A percentile compares a stretch with the other conserved stretches of the same genome.
phyloP scores from a whole-genome alignment of 495 filamentous ascomycete genomes.

The Penicillium turbatum region DNA sequence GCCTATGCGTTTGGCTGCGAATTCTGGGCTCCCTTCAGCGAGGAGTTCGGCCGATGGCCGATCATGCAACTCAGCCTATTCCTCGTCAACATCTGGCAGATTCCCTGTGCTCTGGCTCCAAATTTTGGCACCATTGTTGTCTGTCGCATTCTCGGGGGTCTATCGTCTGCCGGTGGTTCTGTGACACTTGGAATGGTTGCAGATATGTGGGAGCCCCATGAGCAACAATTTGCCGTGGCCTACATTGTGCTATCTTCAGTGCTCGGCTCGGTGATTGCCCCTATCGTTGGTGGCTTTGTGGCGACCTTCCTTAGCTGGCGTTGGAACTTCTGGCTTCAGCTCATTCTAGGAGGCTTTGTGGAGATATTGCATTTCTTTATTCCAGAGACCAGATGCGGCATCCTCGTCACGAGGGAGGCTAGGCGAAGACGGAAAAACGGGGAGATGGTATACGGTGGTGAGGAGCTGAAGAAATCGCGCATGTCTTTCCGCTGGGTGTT shows the following conservation, averaged over 20 bases:
- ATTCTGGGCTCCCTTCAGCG: slow-evolving; percentile 79
- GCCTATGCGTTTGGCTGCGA: slow-evolving; percentile 78
- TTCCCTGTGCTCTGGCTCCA: slow-evolving; percentile 66
- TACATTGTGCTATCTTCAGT: slow-evolving; percentile 77
- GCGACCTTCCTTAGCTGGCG: slow-evolving; percentile 60
- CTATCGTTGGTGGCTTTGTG: slow-evolving; percentile 75
- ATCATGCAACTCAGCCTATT: slow-evolving; percentile 65
- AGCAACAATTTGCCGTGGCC: slow-evolving; percentile 62
- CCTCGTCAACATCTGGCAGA: slow-evolving; percentile 71
- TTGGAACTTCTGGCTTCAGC: slow-evolving; percentile 80
- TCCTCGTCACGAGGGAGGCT: slow-evolving; percentile 64
- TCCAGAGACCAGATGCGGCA: slow-evolving; percentile 63
- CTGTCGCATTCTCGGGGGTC: slow-evolving; percentile 62
- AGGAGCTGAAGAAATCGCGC: slow-evolving; percentile 51
- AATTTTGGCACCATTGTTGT: slow-evolving; percentile 66
- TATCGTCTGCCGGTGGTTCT: slow-evolving; percentile 72
- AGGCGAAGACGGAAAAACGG: slow-evolving; percentile 56
- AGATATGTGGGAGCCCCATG: slow-evolving; percentile 70
- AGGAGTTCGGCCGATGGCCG: slow-evolving; percentile 71
- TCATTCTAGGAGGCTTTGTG: slow-evolving; percentile 67
- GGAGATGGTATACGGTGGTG: slow-evolving; percentile 57
- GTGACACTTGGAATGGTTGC: slow-evolving; percentile 85
- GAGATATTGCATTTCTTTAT: slow-evolving; percentile 62
- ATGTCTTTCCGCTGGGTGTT: slow-evolving; percentile 53
- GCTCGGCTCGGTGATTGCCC: slow-evolving; percentile 70